Conservation (phyloP, 1,284 basidiomycete species). For the Marasmius sp. region DNA sequence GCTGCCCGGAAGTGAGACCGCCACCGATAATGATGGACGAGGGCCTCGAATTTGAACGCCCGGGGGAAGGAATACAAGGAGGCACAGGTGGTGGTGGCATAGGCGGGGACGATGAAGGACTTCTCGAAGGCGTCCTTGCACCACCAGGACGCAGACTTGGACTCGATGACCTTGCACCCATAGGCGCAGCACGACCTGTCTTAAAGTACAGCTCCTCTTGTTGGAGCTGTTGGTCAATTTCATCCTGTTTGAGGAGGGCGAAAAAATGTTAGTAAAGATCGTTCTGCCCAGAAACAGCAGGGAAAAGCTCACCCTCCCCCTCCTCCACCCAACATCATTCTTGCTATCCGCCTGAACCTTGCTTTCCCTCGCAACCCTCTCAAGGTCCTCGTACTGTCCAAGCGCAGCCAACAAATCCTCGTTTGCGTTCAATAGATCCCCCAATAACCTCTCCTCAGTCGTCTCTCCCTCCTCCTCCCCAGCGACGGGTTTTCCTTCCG, state of each 20-base stretch:
- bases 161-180: background rate
- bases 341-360: slow-evolving; percentile 61
- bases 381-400: slow-evolving; percentile 57
- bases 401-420: slow-evolving; percentile 42
- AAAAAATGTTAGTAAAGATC: background rate
- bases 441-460: slow-evolving; percentile 61
- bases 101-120: slow-evolving; percentile 37
- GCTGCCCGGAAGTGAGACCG: slow-evolving; percentile 6
- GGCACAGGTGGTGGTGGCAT: slow-evolving; percentile 32
- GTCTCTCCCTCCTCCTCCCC: slow-evolving; percentile 37
- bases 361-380: slow-evolving; percentile 47
- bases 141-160: background rate
- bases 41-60: background rate
- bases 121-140: slow-evolving; percentile 23
- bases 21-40: background rate
- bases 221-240: slow-evolving; percentile 1
- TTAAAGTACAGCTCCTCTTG: background rate
- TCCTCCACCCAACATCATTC: slow-evolving; percentile 50
- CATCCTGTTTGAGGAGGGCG: slow-evolving; percentile 21
- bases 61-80: background rate
- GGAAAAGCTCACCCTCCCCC: slow-evolving; percentile 47
- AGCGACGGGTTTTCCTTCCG: slow-evolving; percentile 10
- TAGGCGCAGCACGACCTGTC: background rate
- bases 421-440: slow-evolving; percentile 64
- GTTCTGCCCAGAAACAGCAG: background rate